These are phyloP conservation scores for Hortaea sp. DNA, from an alignment of 2,329 filamentous ascomycete genomes.

Conservation along the genomic window DNA sequence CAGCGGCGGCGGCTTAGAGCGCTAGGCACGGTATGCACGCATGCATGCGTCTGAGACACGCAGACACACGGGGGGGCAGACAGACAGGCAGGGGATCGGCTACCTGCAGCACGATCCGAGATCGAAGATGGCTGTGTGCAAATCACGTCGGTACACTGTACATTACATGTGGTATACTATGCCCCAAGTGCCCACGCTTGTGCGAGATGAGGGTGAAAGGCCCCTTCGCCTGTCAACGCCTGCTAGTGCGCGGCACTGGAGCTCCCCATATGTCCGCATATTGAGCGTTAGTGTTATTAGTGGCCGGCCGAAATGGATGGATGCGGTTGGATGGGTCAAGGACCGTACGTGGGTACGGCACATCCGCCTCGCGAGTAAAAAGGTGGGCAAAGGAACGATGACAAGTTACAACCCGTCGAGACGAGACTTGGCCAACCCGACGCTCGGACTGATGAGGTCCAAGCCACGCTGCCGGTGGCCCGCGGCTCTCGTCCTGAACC, in stretches of 20 bases:
- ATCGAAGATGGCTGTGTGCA: neutral
- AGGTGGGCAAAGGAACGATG: neutral
- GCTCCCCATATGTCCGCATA: neutral
- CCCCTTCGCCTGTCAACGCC: neutral
- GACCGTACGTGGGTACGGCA: neutral
- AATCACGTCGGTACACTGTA: neutral
- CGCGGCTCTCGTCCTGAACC: too few species aligned
- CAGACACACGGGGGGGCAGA: neutral
- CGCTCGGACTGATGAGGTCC: too few species aligned
- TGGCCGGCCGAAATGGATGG: neutral
- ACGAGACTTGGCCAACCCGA: neutral
- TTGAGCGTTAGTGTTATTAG: neutral
- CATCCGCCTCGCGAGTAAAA: neutral
- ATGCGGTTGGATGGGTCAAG: neutral
- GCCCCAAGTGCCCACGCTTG: neutral
- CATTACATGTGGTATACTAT: neutral
- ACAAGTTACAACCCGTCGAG: neutral
- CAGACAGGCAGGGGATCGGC: neutral
- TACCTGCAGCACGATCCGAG: neutral
- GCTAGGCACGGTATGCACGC: neutral
- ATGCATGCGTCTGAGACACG: neutral
- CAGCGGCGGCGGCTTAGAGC: neutral
- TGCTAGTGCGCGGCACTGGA: neutral
- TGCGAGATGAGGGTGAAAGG: neutral
- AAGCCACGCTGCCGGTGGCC: too few species aligned